phyloP scores from a whole-genome alignment of 2,329 filamentous ascomycete species.

The Penicillium polonicum region DNA sequence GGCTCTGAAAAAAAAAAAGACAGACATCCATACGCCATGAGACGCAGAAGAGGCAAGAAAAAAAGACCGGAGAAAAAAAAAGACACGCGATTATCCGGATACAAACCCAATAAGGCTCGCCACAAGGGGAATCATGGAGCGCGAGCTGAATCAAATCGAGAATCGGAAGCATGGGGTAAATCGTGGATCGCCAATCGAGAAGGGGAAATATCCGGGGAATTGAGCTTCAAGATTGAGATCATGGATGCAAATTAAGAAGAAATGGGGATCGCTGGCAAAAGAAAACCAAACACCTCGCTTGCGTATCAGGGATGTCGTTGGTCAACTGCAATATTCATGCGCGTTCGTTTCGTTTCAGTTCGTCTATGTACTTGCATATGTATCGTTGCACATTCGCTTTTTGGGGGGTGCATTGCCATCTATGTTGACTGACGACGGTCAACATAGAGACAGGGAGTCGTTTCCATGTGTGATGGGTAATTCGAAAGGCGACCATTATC shows the following conservation, averaged over 20 bases:
- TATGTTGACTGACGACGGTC: constrained; percentile 1
- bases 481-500: constrained; percentile 21
- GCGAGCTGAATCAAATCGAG: constrained; percentile 14
- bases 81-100: constrained; percentile 11
- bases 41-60: constrained; percentile 10
- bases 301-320: constrained; percentile 23
- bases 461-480: constrained; percentile 13
- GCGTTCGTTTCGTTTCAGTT: constrained; percentile 30
- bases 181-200: neutral
- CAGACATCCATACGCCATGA: constrained; percentile 12
- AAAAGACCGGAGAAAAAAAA: constrained; percentile 7
- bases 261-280: constrained; percentile 18
- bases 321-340: constrained; percentile 23
- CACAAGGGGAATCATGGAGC: constrained; percentile 11
- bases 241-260: constrained; percentile 11
- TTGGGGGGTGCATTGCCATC: constrained; percentile 8
- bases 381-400: constrained; percentile 27
- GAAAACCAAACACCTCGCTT: constrained; percentile 29
- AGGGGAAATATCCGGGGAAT: neutral
- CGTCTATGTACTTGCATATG: constrained; percentile 27
- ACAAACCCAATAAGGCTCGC: constrained; percentile 14
- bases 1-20: constrained; percentile 13
- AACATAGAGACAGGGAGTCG: constrained; percentile 4
- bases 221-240: constrained; percentile 12
- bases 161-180: constrained; percentile 2